Percentiles rank a stretch among this genome's conserved stretches.
Conservation (phyloP, 352 stramenopile species). For the Globisporangium yorkense region DNA sequence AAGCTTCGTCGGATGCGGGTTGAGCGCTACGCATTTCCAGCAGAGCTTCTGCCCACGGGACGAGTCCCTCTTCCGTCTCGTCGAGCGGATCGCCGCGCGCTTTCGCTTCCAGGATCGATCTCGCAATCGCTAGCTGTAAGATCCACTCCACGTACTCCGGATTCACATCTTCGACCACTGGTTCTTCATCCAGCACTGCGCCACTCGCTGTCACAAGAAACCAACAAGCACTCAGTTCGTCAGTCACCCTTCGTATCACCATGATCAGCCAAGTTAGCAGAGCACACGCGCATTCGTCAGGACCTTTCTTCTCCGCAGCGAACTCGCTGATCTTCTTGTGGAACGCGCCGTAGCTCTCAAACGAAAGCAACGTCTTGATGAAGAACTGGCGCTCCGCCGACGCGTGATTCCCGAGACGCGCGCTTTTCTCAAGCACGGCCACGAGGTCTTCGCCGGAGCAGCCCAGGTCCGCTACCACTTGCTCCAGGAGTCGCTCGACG, state of each 20-base stretch:
- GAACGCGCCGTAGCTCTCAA: constrained; percentile 66
- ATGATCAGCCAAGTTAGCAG: neutral
- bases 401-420: constrained; percentile 22
- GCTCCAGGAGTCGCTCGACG: constrained; percentile 56
- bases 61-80: constrained; percentile 40
- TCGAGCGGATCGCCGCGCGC: constrained; percentile 42
- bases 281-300: neutral
- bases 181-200: neutral
- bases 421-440: constrained; percentile 33
- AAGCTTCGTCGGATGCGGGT: neutral
- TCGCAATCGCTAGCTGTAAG: constrained; percentile 59
- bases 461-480: constrained; percentile 47
- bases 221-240: neutral
- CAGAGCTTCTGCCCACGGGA: constrained; percentile 61
- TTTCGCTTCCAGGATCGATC: constrained; percentile 57
- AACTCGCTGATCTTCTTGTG: constrained; percentile 49
- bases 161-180: neutral
- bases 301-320: constrained; percentile 34
- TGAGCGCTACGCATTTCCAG: constrained; percentile 39
- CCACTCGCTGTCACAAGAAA: constrained; percentile 3
- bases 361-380: constrained; percentile 67
- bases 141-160: constrained; percentile 49
- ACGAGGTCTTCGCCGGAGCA: constrained; percentile 60
- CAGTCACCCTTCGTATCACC: neutral
- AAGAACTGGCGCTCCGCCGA: constrained; percentile 50